These are phyloP conservation scores for Teratosphaeria nubilosa DNA, from an alignment of 2,329 filamentous ascomycete genomes.

Conservation along the genomic window DNA sequence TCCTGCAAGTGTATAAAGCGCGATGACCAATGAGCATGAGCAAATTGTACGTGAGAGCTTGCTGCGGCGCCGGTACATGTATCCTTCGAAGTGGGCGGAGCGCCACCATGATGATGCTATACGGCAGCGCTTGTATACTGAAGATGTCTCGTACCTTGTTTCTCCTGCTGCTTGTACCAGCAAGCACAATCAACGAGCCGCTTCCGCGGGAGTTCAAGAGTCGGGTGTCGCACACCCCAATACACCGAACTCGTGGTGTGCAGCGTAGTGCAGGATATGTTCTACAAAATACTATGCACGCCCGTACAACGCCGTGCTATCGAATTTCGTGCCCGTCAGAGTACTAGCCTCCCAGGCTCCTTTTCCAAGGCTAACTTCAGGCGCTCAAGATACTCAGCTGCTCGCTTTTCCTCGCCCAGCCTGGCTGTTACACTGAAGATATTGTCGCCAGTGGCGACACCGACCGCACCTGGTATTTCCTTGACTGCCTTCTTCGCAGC, in stretches of 20 bases:
- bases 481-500: slow-evolving; percentile 19
- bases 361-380: slow-evolving; percentile 75
- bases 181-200: background rate
- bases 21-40: background rate
- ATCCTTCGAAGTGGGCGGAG: background rate
- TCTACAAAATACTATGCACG: background rate
- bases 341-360: slow-evolving; percentile 65
- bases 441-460: slow-evolving; percentile 48
- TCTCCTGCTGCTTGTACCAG: background rate
- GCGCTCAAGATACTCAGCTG: slow-evolving; percentile 70
- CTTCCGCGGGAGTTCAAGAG: background rate
- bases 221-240: background rate
- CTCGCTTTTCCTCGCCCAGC: slow-evolving; percentile 70
- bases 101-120: background rate
- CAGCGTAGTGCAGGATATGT: background rate
- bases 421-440: slow-evolving; percentile 74
- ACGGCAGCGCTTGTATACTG: background rate
- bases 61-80: background rate
- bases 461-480: slow-evolving; percentile 14
- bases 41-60: background rate
- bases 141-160: background rate
- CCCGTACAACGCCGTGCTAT: background rate
- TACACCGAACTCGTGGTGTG: background rate
- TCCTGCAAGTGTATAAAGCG: background rate
- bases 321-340: too few species aligned